Conservation (phyloP, 768 basidiomycete species). For the Mycena polygramma region DNA sequence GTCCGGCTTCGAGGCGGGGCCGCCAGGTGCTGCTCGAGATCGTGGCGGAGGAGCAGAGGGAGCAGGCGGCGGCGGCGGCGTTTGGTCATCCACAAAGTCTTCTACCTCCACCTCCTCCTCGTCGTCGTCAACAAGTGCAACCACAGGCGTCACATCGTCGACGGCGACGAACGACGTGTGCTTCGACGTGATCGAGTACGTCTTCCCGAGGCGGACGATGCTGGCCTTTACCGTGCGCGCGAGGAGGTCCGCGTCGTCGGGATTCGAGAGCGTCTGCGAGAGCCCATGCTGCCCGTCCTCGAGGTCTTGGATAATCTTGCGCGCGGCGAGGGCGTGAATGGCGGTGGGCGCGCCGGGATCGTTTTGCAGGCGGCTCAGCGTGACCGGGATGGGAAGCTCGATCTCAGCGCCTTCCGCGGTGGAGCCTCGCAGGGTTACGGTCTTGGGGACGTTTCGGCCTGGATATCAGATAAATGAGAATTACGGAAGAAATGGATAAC, state of each 20-base stretch:
- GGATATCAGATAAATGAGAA: not conserved
- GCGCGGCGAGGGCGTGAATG: slow-evolving; percentile 37
- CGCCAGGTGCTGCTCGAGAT: not conserved
- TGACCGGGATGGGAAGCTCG: slow-evolving; percentile 29
- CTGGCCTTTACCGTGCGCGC: slow-evolving; percentile 31
- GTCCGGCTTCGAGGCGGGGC: not conserved
- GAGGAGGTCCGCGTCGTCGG: slow-evolving; percentile 26
- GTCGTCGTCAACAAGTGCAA: too few relatives aligned
- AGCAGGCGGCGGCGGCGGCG: too few relatives aligned
- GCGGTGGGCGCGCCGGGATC: slow-evolving; percentile 27
- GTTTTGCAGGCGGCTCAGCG: slow-evolving; percentile 32
- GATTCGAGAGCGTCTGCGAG: slow-evolving; percentile 7
- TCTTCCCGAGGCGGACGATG: slow-evolving; percentile 34
- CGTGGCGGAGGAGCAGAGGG: not conserved
- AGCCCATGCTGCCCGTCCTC: slow-evolving; percentile 36
- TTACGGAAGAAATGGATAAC: not conserved
- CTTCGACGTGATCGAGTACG: slow-evolving; percentile 34
- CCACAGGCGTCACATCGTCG: slow-evolving; percentile 23
- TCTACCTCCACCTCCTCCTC: too few relatives aligned
- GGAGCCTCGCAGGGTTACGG: slow-evolving; percentile 30
- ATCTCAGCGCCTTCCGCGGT: slow-evolving; percentile 37
- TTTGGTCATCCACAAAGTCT: too few relatives aligned
- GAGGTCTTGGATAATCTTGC: slow-evolving; percentile 37
- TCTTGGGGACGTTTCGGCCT: slow-evolving; percentile 33
- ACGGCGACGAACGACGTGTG: slow-evolving; percentile 37